Evolutionary conservation across 768 basidiomycete species (phyloP), one percentile per base, ranked within the genome.

Genomic region (Panaeolus cyanescens): DNA sequence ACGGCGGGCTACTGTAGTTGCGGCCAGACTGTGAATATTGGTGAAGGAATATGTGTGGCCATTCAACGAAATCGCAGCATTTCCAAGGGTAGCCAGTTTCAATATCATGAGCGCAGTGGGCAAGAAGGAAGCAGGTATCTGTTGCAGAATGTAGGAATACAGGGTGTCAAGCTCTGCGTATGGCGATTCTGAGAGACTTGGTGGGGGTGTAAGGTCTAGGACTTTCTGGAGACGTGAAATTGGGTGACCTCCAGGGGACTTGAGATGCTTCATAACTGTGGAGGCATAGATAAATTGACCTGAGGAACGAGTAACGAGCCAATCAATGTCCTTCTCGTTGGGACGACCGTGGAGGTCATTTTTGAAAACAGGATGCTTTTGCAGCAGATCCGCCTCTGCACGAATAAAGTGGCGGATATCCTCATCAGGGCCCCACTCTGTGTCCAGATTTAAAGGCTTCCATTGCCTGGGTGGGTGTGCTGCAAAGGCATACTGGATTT

Each of bases 281-380:
- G 55, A 25, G 6, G 60, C 54, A 9, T 55, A 61, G 20, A 55
- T 61, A 31, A 61, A 61, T n/a, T 60, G 59, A 34, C 34, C 50
- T 25, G 59, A 60, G 10, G 59, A 37, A 37, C 55, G 54, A 25
- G 25, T 20, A 12, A 60, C 54, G 15, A 60, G 32, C 19, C 22
- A 25, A 22, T 55, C 31, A 28, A 55, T 39, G 36, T 55, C 59
- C 13, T 25, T 19, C 25, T 15, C 12, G 37, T 15, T 31, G 7
- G 70, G 70, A 68, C 68, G 69, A 8, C 19, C 10, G 15, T 15
- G 33, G 1, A 53, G 55, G 25, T 64, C 13, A 33, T 63, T 40
- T 25, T 12, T n/a, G n/a, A 25, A 61, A 12, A 60, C 37, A 5
- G 58, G 61, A 54, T 67, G 64, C 0, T 9, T 40, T 7, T 12